Conservation (phyloP, 352 stramenopile species). For the Phytophthora idaei region DNA sequence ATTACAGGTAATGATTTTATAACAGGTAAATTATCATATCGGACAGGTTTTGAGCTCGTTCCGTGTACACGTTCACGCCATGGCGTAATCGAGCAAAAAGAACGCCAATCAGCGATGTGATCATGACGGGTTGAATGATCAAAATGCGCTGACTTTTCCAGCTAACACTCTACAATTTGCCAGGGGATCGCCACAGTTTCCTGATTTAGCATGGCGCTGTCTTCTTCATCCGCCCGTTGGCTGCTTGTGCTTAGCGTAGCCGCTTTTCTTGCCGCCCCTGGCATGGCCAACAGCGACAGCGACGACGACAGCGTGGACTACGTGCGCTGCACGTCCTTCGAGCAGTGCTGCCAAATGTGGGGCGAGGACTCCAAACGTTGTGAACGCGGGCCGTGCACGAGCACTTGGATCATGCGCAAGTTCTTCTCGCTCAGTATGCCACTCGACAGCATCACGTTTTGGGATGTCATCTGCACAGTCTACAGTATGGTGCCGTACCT, state of each 20-base stretch:
- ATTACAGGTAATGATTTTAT: too few relatives aligned
- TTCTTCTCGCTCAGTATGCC: conserved; percentile 61
- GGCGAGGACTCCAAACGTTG: conserved; percentile 49
- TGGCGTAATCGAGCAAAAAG: too few relatives aligned
- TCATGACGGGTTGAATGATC: not conserved
- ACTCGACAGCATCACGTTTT: conserved; percentile 43
- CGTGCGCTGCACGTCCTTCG: conserved; percentile 38
- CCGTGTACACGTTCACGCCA: too few relatives aligned
- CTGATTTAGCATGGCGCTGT: conserved; percentile 7
- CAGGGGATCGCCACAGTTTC: not conserved
- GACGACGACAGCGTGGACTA: conserved; percentile 31
- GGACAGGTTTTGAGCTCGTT: too few relatives aligned
- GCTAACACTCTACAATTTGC: conserved; percentile 20
- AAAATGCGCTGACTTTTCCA: conserved; percentile 5
- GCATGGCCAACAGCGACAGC: conserved; percentile 17
- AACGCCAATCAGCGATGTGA: too few relatives aligned
- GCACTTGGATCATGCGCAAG: conserved; percentile 45
- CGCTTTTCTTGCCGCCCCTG: not conserved
- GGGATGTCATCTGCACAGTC: conserved; percentile 46
- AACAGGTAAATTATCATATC: too few relatives aligned
- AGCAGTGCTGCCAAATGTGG: conserved; percentile 52
- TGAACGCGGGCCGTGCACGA: conserved; percentile 43
- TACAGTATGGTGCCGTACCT: conserved; percentile 61
- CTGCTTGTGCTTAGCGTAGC: conserved; percentile 3
- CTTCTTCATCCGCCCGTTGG: not conserved